A percentile compares a stretch with the other conserved stretches of the same genome.
phyloP scores from a whole-genome alignment of 176 grass and related monocot genomes.

The Areca catechu region DNA sequence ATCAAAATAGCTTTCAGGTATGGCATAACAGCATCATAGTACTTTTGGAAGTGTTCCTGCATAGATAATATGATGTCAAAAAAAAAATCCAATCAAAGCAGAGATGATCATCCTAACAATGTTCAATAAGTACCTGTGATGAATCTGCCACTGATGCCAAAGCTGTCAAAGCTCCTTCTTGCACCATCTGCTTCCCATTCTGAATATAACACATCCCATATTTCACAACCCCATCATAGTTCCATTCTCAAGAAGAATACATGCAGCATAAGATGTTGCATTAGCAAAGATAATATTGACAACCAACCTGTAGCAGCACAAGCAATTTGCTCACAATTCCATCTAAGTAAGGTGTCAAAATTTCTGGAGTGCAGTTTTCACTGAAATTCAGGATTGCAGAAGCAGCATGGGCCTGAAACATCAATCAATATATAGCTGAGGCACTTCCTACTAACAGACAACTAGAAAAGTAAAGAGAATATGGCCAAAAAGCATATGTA shows the following conservation, averaged over 20 bases:
- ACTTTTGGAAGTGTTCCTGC: slow-evolving; percentile 94
- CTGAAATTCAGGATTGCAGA: slow-evolving; percentile 95
- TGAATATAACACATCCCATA: slow-evolving; percentile 21
- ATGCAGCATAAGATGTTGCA: not conserved
- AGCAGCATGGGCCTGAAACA: slow-evolving; percentile 75
- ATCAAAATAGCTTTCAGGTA: slow-evolving; percentile 95
- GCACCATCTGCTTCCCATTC: slow-evolving; percentile 99
- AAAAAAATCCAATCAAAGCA: not conserved
- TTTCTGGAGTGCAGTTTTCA: slow-evolving; percentile 94
- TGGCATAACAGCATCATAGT: slow-evolving; percentile 98
- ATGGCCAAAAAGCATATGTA: too few species aligned
- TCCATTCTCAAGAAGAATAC: too few species aligned
- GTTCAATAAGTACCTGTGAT: slow-evolving; percentile 52
- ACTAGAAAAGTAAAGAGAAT: too few species aligned
- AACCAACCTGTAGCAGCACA: slow-evolving; percentile 71
- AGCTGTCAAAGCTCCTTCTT: slow-evolving; percentile 94
- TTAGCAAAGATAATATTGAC: not conserved
- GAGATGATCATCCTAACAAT: not conserved
- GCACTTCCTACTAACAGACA: too few species aligned
- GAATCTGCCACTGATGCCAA: slow-evolving; percentile 99
- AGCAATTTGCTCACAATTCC: slow-evolving; percentile 93
- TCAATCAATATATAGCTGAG: not conserved
- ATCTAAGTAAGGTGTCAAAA: slow-evolving; percentile 92
- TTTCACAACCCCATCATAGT: too few species aligned
- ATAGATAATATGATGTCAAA: slow-evolving; percentile 6